Evolutionary conservation across 352 stramenopile genomes (phyloP), one percentile per base, ranked within the genome.

Genomic region (Globisporangium carolinianum): DNA sequence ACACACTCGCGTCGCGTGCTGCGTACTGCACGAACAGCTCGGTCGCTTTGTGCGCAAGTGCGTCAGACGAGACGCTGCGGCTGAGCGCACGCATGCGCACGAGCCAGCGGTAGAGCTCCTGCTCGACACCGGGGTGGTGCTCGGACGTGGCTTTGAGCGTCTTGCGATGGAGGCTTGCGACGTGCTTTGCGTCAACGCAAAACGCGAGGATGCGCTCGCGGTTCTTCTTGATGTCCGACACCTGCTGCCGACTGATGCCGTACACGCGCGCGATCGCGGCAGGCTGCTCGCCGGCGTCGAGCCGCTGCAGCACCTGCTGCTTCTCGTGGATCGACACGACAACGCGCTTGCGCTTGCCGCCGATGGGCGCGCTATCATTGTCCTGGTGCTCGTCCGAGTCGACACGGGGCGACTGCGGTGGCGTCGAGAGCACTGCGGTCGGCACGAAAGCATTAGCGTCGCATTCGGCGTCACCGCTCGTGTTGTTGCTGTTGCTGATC

Each of bases 191-290:
- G 51, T 93, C 77, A 4, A 79, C 64, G 47, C 83, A 93, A 47
- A 87, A 90, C 49, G 75, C 70, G 57, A 93, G 55, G 56, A 93
- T 93, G 39, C 83, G 71, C 8, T 87, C 77, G 45, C 71, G 71
- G 71, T 93, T 93, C 64, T 91, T 93, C 69, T 93, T 93, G 59
- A 93, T 91, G 61, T 93, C 83, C 14, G 81, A 91, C 9, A 93
- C 76, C 62, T 93, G 83, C 62, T 93, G 83, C 1, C 83, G 75
- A 47, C 73, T 87, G 61, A 93, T 93, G 41, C 73, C 78, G 57
- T 88, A 88, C 24, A 70, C 55, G 0, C 67, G 65, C 8, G 83
- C 77, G 66, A 93, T 81, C 39, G 65, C 59, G 8, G 86, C 67
- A 8, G 83, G 83, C 59, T 80, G 75, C 46, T 93, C 83, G 43